Conservation (phyloP, 805 yeast genomes). For the Cyberlindnera meyerae region DNA sequence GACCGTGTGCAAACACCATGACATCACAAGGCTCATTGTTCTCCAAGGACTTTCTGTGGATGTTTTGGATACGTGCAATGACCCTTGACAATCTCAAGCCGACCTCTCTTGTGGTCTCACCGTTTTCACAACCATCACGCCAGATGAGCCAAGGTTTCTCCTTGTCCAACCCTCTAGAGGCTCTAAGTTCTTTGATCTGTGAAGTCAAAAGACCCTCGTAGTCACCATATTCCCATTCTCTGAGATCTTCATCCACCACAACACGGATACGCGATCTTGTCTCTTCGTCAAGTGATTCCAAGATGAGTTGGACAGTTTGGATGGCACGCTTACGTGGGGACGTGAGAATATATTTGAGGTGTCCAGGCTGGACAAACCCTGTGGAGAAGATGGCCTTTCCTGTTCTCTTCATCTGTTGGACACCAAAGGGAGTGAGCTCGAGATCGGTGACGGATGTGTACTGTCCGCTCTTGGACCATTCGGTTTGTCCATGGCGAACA, state of each 20-base stretch:
- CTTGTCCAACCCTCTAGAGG: conserved; percentile 49
- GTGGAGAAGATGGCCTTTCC: conserved; percentile 67
- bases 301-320: conserved; percentile 63
- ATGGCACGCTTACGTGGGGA: conserved; percentile 83
- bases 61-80: conserved; percentile 55
- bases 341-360: conserved; percentile 59
- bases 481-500: conserved; percentile 87
- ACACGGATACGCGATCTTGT: conserved; percentile 39
- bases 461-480: conserved; percentile 93
- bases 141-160: conserved; percentile 72
- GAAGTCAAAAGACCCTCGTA: conserved; percentile 79
- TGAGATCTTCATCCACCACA: conserved; percentile 58
- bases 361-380: conserved; percentile 57
- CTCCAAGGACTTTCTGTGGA: conserved; percentile 53
- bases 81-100: conserved; percentile 66
- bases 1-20: conserved; percentile 89
- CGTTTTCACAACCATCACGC: conserved; percentile 90
- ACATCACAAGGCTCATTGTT: conserved; percentile 60
- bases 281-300: conserved; percentile 43
- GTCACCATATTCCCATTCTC: conserved; percentile 97
- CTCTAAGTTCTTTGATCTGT: conserved; percentile 60
- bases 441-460: conserved; percentile 85
- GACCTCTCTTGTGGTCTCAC: conserved; percentile 67
- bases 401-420: conserved; percentile 65
- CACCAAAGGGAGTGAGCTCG: conserved; percentile 73